These are phyloP conservation scores for Neofusicoccum sp. DNA, from an alignment of 2,329 filamentous ascomycete species.

Conservation along the genomic window DNA sequence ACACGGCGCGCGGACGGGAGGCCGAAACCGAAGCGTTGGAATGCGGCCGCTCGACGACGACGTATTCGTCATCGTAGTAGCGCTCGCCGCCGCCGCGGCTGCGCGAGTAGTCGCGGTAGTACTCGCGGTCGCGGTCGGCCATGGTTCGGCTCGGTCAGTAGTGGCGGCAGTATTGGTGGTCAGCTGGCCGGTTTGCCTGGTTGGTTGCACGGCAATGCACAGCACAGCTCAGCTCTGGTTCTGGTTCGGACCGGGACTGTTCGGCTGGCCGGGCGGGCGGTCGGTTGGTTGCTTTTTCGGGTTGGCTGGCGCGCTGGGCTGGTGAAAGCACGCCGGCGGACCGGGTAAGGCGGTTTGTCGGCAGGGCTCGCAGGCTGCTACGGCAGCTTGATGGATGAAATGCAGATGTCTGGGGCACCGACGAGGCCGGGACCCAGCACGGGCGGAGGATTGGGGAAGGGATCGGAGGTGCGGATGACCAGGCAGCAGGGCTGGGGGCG, in stretches of 20 bases:
- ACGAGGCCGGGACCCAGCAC: neutral
- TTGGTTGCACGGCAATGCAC: no score
- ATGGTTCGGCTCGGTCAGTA: neutral
- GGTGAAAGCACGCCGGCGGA: no score
- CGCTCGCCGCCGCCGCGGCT: neutral
- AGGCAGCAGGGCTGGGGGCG: neutral
- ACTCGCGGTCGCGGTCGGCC: constrained; percentile 2
- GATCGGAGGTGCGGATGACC: neutral
- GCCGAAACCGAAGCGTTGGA: neutral
- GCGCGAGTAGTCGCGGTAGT: constrained; percentile 15
- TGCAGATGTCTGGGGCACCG: neutral
- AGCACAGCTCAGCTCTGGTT: no score
- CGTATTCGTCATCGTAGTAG: constrained; percentile 12
- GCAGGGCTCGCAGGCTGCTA: neutral
- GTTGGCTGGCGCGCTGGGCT: neutral
- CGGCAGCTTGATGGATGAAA: neutral
- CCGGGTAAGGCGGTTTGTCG: neutral
- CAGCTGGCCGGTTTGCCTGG: neutral
- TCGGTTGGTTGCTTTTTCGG: neutral
- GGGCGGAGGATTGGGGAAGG: neutral
- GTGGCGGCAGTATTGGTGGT: neutral
- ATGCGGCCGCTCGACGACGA: constrained; percentile 3
- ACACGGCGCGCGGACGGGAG: neutral
- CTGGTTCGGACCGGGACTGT: neutral
- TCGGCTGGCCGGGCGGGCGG: neutral